Conservation (phyloP, 768 basidiomycete genomes). For the Rhodotorula babjevae region DNA sequence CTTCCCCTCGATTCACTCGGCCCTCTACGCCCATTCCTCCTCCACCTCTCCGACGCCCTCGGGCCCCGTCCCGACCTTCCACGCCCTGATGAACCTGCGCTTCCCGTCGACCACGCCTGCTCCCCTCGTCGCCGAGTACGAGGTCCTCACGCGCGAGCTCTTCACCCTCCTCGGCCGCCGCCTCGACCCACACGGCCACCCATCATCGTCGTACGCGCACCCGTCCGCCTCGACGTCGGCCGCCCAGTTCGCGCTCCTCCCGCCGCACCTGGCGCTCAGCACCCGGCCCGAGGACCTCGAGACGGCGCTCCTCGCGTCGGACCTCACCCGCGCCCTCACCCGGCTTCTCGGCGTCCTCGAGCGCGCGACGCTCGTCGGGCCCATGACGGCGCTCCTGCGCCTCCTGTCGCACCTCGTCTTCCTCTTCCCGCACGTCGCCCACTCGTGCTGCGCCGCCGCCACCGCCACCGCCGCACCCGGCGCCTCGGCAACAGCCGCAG, state of each 20-base stretch:
- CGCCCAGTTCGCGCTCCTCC: neutral
- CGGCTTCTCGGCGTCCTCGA: conserved; percentile 16
- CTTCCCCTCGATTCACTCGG: too few relatives aligned
- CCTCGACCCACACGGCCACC: neutral
- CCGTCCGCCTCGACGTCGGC: too few relatives aligned
- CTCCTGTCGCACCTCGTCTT: conserved; percentile 22
- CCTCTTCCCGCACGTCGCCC: conserved; percentile 10
- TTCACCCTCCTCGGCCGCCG: conserved; percentile 28
- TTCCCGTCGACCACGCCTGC: conserved; percentile 5
- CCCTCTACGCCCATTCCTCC: too few relatives aligned
- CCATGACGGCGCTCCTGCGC: conserved; percentile 25
- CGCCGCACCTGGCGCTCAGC: neutral
- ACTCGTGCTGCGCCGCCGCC: neutral
- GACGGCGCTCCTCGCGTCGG: conserved; percentile 1
- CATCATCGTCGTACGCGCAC: too few relatives aligned
- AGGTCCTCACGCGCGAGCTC: conserved; percentile 10
- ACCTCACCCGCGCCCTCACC: conserved; percentile 4
- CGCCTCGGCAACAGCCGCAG: too few relatives aligned
- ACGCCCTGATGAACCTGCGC: conserved; percentile 32
- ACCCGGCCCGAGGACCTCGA: neutral
- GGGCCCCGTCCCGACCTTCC: conserved; percentile 24
- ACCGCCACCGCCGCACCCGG: neutral
- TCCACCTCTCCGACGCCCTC: neutral
- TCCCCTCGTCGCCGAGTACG: conserved; percentile 6
- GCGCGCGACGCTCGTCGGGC: conserved; percentile 8